These are phyloP conservation scores for Tausonia pullulans DNA, from an alignment of 1,284 basidiomycete species.

Conservation along the genomic window DNA sequence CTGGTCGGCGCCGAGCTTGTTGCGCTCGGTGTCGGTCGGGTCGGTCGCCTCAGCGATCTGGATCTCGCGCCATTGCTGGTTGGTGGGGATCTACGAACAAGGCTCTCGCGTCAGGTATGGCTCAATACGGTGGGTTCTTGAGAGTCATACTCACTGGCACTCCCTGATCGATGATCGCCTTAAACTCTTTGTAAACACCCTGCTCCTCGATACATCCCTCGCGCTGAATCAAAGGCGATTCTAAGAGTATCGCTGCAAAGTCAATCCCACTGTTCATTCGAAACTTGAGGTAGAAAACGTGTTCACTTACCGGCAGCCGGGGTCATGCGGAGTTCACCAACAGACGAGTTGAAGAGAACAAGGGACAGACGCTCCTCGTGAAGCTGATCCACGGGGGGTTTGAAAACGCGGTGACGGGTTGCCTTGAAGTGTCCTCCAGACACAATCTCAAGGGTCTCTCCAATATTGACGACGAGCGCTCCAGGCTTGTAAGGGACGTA, in stretches of 20 bases:
- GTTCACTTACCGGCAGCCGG: slow-evolving; percentile 22
- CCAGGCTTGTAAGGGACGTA: slow-evolving; percentile 34
- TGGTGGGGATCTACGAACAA: slow-evolving; percentile 22
- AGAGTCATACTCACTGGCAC: slow-evolving; percentile 22
- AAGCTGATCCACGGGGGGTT: slow-evolving; percentile 34
- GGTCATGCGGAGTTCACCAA: slow-evolving; percentile 31
- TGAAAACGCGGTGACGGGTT: slow-evolving; percentile 36
- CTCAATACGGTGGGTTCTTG: no score
- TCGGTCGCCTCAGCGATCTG: slow-evolving; percentile 28
- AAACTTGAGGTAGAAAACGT: no score
- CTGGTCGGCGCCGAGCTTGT: slow-evolving; percentile 25
- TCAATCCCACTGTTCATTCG: no score
- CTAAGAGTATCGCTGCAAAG: background rate
- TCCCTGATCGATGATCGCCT: slow-evolving; percentile 24
- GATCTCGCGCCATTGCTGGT: slow-evolving; percentile 28
- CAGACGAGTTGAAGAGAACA: slow-evolving; percentile 36
- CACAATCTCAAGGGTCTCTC: slow-evolving; percentile 28
- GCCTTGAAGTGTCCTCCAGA: slow-evolving; percentile 31
- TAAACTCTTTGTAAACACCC: slow-evolving; percentile 29
- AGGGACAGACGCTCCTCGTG: slow-evolving; percentile 33
- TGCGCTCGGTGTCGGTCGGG: slow-evolving; percentile 24
- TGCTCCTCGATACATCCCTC: slow-evolving; percentile 28
- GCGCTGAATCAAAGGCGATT: slow-evolving; percentile 27
- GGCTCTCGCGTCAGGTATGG: background rate
- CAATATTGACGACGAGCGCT: slow-evolving; percentile 27